Base-by-base conservation (phyloP, 2,329 filamentous ascomycete species). In the Alternaria burnsii region DNA sequence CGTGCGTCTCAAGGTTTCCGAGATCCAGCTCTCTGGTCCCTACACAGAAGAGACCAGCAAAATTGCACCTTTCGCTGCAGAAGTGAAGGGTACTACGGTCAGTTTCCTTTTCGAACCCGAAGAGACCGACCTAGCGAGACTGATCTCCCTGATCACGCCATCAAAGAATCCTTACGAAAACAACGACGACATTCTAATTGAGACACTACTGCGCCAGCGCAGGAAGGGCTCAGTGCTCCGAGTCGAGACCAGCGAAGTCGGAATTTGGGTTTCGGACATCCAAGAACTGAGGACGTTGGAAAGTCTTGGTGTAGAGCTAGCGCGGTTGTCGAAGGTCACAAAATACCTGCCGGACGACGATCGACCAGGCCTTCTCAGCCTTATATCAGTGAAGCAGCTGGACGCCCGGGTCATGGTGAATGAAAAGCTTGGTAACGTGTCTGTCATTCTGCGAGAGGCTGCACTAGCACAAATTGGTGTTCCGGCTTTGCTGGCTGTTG, bases 291-390 rank as follows among this genome's bases (percentile, higher is more conserved):
- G 86, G 10, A 86, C 87, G 42, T 82, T 99, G 14, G 87, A 89
- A 8, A 85, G 85, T 11, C 84, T 99, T 9, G 89, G 87, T 0
- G 89, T 91, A 65, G 95, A 99, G 71, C 77, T 98, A 50, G 85
- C 90, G 6, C 92, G 91, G 67, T 83, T 99, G 5, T 92, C 93
- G 0, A 94, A 89, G 0, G 93, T 99, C 26, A 87, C 94, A 7
- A 98, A 97, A 75, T 98, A 98, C 75, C 84, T 99, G 3, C 94
- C 95, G 0, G 94, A 99, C 69, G 95, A 99, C 77, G 94, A 99
- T 70, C 87, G 94, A 2, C 95, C 95, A 2, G 95, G 95, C 0
- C 82, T 98, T 20, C 82, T 99, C 38, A 93, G 90, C 0, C 82
- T 99, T 38, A 83, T 86, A 0, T 82, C 88, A 30, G 77, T 97